Evolutionary conservation across 1,284 basidiomycete species (phyloP).

Genomic region (Microbotryum lychnidis-dioicae): DNA sequence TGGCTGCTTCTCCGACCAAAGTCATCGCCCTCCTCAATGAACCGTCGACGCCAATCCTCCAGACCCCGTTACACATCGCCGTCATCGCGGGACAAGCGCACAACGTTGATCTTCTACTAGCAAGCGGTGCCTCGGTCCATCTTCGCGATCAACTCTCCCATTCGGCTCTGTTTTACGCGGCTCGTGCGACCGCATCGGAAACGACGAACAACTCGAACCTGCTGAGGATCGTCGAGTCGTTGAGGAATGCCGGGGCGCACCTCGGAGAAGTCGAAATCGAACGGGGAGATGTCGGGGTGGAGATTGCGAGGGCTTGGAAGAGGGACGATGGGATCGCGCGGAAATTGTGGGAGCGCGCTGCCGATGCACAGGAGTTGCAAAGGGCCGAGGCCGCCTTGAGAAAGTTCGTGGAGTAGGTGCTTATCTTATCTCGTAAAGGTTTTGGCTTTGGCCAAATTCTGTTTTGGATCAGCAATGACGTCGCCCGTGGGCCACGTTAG

Average conservation of each 20-base stretch:
- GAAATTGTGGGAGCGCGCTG: conserved; percentile 16
- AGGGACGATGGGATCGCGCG: background rate
- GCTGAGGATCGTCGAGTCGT: conserved; percentile 49
- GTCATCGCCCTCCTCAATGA: conserved; percentile 31
- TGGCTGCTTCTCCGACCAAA: background rate
- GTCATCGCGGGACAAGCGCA: conserved; percentile 57
- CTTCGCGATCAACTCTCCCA: conserved; percentile 67
- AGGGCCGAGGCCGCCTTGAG: conserved; percentile 10
- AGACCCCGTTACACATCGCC: conserved; percentile 72
- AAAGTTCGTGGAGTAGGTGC: conserved; percentile 1
- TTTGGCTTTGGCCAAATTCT: no score
- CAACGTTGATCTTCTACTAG: conserved; percentile 56
- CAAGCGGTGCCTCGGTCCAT: conserved; percentile 78
- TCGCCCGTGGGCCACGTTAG: no score
- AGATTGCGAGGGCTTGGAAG: conserved; percentile 20
- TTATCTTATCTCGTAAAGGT: background rate
- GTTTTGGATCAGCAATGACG: no score
- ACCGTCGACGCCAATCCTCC: conserved; percentile 42
- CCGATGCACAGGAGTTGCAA: conserved; percentile 5
- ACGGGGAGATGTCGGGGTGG: conserved; percentile 44
- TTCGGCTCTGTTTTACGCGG: conserved; percentile 51
- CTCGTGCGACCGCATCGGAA: conserved; percentile 29
- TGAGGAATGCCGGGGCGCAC: conserved; percentile 67
- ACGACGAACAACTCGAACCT: conserved; percentile 47
- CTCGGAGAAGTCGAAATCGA: conserved; percentile 59